Base-by-base conservation (phyloP, 2,329 filamentous ascomycete genomes). In the Pseudonectria buxi region DNA sequence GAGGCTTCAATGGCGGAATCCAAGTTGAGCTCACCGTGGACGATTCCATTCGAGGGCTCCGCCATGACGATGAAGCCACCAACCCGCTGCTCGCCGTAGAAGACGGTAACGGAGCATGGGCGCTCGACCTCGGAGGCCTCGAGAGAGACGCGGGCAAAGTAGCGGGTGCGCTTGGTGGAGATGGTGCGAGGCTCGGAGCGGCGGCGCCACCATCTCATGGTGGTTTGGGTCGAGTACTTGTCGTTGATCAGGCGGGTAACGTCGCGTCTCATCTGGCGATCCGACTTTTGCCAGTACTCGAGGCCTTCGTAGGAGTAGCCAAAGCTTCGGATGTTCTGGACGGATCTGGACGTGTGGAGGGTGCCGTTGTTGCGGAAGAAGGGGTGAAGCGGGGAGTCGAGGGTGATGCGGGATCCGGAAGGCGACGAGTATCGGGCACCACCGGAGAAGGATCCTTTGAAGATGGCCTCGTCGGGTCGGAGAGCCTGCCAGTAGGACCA, bases 1-100 rank as follows among this genome's bases (percentile, higher is more conserved):
- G 80, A 1, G 3, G 68, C 47, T 51, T 83, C 80, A 58, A 88
- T 83, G 9, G 83, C 83, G 47, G 81, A 78, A 40, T 65, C 62
- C 32, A 70, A 60, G 31, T 69, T 61, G 26, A 63, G 52, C 15
- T 49, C 51, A 16, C 57, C 61, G 38, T 61, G 43, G 6, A 58
- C 30, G 18, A 42, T 53, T 31, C 61, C 63, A 10, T 36, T 40
- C 2, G 46, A 39, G 14, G 61, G 63, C 43, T 59, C 58, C 37
- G 46, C 48, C 57, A 65, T 59, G 31, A 66, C 49, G 1, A 60
- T 56, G 30, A 63, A 45, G 28, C 51, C 57, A 14, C 59, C 61
- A 12, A 57, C 56, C 11, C 44, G 43, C 35, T 56, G 48, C 18
- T 51, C 56, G 14, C 50, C 49, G 14, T 65, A 41, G 26, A 54